Percentiles rank a stretch among this genome's conserved stretches.
Evolutionary conservation across 441 rosid genomes (phyloP).

Genomic region (Pelargonium australe): DNA sequence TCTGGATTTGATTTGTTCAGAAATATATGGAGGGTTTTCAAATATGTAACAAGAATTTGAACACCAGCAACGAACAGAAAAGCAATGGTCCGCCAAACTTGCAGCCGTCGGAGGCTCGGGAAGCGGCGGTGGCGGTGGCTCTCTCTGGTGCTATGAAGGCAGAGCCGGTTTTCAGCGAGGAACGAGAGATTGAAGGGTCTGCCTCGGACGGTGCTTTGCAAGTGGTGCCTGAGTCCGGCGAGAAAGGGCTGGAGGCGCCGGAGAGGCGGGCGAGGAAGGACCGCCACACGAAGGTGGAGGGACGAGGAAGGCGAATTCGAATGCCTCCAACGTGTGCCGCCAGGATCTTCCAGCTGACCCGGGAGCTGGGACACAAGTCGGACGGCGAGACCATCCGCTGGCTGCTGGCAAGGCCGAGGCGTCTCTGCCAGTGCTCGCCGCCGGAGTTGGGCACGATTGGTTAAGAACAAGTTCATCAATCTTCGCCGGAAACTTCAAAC

Average conservation of each 20-base stretch:
- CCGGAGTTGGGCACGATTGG: no score
- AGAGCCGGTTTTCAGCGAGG: not conserved
- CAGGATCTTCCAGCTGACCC: conserved; percentile 60
- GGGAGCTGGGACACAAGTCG: conserved; percentile 59
- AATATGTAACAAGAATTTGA: not conserved
- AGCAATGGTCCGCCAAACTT: not conserved
- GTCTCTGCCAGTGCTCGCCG: no score
- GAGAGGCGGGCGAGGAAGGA: conserved; percentile 29
- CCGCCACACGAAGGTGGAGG: conserved; percentile 73
- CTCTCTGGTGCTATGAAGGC: not conserved
- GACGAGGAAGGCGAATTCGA: conserved; percentile 62
- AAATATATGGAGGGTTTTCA: not conserved
- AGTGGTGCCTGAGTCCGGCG: not conserved
- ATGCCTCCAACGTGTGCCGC: conserved; percentile 59
- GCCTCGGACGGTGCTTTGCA: not conserved
- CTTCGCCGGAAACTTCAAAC: no score
- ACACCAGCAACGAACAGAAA: not conserved
- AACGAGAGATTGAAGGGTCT: not conserved
- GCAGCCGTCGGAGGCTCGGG: no score
- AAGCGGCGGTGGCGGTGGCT: not conserved
- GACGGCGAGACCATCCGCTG: conserved; percentile 68
- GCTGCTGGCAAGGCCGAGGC: no score
- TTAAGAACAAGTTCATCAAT: no score
- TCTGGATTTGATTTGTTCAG: not conserved
- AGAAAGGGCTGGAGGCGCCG: not conserved